phyloP scores from a whole-genome alignment of 176 grass and related monocot genomes.

The Zea luxurians region DNA sequence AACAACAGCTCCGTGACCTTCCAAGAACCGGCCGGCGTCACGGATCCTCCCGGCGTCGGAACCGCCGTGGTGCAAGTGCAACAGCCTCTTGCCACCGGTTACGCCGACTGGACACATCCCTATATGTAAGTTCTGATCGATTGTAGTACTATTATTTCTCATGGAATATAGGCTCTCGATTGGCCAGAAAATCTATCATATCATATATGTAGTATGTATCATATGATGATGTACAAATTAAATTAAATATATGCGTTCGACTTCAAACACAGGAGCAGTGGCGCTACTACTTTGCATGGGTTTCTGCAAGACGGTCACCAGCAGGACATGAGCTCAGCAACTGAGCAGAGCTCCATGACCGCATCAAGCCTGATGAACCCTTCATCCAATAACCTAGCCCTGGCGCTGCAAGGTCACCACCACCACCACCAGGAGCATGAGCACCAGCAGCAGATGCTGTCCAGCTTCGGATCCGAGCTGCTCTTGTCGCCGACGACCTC shows the following conservation, averaged over 20 bases:
- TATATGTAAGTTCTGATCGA: conserved; percentile 44
- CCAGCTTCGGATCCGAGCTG: conserved; percentile 44
- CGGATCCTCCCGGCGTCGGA: not conserved
- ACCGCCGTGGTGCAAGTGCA: not conserved
- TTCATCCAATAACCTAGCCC: conserved; percentile 42
- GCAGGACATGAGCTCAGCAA: conserved; percentile 54
- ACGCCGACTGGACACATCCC: conserved; percentile 45
- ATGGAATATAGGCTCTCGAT: not conserved
- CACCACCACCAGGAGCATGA: not conserved
- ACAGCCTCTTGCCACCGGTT: conserved; percentile 20
- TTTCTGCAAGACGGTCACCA: conserved; percentile 49
- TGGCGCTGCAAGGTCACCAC: conserved; percentile 30
- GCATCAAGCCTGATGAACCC: conserved; percentile 35
- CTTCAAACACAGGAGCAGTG: conserved; percentile 22
- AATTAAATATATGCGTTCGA: not conserved
- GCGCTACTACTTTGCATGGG: conserved; percentile 38
- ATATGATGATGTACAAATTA: not conserved
- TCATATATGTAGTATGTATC: not conserved
- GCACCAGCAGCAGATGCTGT: conserved; percentile 45
- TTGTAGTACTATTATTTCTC: not conserved
- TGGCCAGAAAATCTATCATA: not conserved
- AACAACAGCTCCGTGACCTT: conserved; percentile 58
- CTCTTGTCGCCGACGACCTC: conserved; percentile 45
- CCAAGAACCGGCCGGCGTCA: conserved; percentile 40
- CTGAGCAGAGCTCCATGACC: conserved; percentile 31